A percentile compares a stretch with the other conserved stretches of the same genome.
phyloP scores from a whole-genome alignment of 1,139 yeast genomes.

The Kluyveromyces sp. region DNA sequence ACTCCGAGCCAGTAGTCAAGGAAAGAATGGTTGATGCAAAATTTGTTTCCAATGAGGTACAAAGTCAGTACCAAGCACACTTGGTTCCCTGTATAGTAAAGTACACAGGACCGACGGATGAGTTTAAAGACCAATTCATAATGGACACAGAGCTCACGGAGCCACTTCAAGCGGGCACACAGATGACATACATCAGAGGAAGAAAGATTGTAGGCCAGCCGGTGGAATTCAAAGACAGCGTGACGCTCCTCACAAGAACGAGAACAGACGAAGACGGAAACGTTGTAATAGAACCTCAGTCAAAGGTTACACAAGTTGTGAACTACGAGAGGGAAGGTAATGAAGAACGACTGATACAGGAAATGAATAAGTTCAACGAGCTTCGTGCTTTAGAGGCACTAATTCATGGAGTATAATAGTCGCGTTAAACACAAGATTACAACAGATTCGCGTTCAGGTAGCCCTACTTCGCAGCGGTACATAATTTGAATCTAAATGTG shows the following conservation, averaged over 20 bases:
- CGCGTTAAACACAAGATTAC: background rate
- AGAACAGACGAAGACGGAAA: background rate
- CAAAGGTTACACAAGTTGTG: constrained; percentile 6
- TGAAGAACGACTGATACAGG: constrained; percentile 16
- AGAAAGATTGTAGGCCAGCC: constrained; percentile 21
- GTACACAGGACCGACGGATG: constrained; percentile 18
- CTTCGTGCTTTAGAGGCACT: constrained; percentile 14
- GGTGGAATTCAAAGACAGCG: constrained; percentile 10
- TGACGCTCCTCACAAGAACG: constrained; percentile 12
- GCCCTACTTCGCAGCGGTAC: no score
- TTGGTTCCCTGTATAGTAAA: constrained; percentile 23
- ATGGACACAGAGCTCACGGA: constrained; percentile 10
- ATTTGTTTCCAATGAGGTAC: background rate
- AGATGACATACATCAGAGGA: constrained; percentile 22
- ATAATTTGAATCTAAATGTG: background rate
- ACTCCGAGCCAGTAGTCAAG: background rate
- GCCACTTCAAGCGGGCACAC: background rate
- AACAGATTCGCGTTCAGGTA: no score
- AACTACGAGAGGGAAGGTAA: constrained; percentile 28
- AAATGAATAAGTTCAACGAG: constrained; percentile 17
- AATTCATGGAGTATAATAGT: constrained; percentile 12
- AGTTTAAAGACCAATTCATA: constrained; percentile 15
- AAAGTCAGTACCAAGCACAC: constrained; percentile 9
- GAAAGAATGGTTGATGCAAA: background rate
- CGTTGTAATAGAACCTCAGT: background rate